Conservation (phyloP, 768 basidiomycete species). For the Boletus pseudopeckii region DNA sequence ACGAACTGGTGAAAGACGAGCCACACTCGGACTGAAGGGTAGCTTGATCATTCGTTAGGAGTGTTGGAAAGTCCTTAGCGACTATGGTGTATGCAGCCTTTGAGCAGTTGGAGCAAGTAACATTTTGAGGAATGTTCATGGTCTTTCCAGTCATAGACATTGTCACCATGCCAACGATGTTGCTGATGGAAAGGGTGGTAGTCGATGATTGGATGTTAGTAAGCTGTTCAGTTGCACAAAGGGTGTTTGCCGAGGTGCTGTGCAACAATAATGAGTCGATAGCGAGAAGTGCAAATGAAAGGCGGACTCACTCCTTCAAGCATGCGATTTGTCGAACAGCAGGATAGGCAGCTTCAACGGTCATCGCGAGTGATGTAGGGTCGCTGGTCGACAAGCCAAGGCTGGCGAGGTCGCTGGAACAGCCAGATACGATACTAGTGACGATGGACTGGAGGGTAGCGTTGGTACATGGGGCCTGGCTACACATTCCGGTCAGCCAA, state of each 20-base stretch:
- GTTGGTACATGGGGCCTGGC: constrained; percentile 53
- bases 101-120: constrained; percentile 52
- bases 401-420: constrained; percentile 38
- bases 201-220: constrained; percentile 44
- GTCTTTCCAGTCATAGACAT: constrained; percentile 4
- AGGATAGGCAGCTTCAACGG: constrained; percentile 56
- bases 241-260: constrained; percentile 36
- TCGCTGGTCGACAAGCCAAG: constrained; percentile 19
- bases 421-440: constrained; percentile 50
- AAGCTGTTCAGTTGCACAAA: constrained; percentile 60
- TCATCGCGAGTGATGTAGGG: constrained; percentile 27
- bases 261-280: not conserved
- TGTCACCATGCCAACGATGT: constrained; percentile 13
- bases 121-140: constrained; percentile 30
- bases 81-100: constrained; percentile 50
- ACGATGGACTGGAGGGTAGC: constrained; percentile 54
- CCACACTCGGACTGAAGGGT: constrained; percentile 41
- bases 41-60: constrained; percentile 29
- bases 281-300: not conserved
- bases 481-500: constrained; percentile 62
- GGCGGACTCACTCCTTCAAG: constrained; percentile 56
- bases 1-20: constrained; percentile 49
- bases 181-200: constrained; percentile 19
- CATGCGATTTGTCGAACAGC: constrained; percentile 54
- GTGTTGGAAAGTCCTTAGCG: constrained; percentile 33